Conservation (phyloP, 2,329 filamentous ascomycete genomes). For the Fusarium nisikadoi region DNA sequence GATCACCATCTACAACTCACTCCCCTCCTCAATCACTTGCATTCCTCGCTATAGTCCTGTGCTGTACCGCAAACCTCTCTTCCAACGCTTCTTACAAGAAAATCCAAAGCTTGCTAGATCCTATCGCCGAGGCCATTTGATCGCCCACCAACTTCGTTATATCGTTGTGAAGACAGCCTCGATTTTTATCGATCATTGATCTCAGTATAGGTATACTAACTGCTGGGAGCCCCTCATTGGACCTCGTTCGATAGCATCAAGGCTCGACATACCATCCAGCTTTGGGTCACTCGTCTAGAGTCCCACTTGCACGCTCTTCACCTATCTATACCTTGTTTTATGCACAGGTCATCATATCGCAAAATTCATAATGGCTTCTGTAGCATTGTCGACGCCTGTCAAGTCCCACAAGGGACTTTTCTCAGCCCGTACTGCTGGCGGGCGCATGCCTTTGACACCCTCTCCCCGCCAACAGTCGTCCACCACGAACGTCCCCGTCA, state of each 20-base stretch:
- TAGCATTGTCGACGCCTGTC: slow-evolving; percentile 86
- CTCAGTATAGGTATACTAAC: slow-evolving; percentile 58
- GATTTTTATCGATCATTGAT: slow-evolving; percentile 60
- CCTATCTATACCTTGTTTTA: slow-evolving; percentile 9
- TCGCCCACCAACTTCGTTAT: slow-evolving; percentile 57
- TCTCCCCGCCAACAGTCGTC: slow-evolving; percentile 79
- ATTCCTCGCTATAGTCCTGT: slow-evolving; percentile 27
- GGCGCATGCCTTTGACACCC: slow-evolving; percentile 92
- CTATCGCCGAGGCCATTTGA: slow-evolving; percentile 60
- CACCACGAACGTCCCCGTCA: slow-evolving; percentile 59
- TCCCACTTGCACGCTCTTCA: slow-evolving; percentile 38
- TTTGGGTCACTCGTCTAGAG: slow-evolving; percentile 60
- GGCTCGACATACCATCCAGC: slow-evolving; percentile 54
- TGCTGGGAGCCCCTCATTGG: slow-evolving; percentile 67
- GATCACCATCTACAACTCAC: slow-evolving; percentile 37
- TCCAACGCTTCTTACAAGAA: slow-evolving; percentile 42
- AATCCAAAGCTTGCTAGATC: slow-evolving; percentile 59
- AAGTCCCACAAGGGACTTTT: slow-evolving; percentile 96
- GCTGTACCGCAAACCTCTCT: slow-evolving; percentile 41
- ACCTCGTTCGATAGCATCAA: slow-evolving; percentile 60
- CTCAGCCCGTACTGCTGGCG: slow-evolving; percentile 90
- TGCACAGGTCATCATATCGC: slow-evolving; percentile 16
- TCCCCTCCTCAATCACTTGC: slow-evolving; percentile 17
- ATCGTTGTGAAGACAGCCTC: slow-evolving; percentile 57
- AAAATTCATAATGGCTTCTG: slow-evolving; percentile 76